Conservation (phyloP, 2,329 filamentous ascomycete species). For the Chrysoporthe cubensis region DNA sequence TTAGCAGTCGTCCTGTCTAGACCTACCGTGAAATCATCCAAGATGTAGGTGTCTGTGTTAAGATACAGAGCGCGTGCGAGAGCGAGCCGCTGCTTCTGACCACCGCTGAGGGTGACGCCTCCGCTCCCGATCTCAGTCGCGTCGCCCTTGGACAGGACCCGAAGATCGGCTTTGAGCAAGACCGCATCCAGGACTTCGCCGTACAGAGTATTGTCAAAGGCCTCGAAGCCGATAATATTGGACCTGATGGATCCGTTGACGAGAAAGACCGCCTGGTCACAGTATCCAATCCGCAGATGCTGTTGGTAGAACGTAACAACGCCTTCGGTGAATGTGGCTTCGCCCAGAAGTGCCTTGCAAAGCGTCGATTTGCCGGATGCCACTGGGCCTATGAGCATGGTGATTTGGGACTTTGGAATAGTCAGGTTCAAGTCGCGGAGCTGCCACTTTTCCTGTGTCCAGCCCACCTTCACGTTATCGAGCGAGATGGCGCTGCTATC, state of each 20-base stretch:
- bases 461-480: slow-evolving; percentile 32
- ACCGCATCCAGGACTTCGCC: slow-evolving; percentile 41
- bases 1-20: slow-evolving; percentile 21
- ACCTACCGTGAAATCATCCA: slow-evolving; percentile 24
- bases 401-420: slow-evolving; percentile 33
- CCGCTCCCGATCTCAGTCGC: slow-evolving; percentile 45
- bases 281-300: slow-evolving; percentile 35
- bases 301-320: slow-evolving; percentile 7
- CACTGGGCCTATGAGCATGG: slow-evolving; percentile 44
- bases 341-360: slow-evolving; percentile 41
- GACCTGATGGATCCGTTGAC: slow-evolving; percentile 41
- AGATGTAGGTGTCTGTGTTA: slow-evolving; percentile 11
- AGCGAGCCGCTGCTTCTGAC: slow-evolving; percentile 42
- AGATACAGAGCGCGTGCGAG: slow-evolving; percentile 27
- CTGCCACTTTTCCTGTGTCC: slow-evolving; percentile 30
- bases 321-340: slow-evolving; percentile 30
- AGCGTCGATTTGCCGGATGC: slow-evolving; percentile 44
- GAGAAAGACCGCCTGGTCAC: slow-evolving; percentile 34
- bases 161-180: slow-evolving; percentile 39
- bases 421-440: slow-evolving; percentile 31
- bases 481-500: slow-evolving; percentile 19
- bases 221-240: slow-evolving; percentile 43
- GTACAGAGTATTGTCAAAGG: slow-evolving; percentile 40
- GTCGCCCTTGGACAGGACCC: slow-evolving; percentile 40
- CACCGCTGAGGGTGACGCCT: slow-evolving; percentile 48